phyloP scores from a whole-genome alignment of 257 asterid species.

The Petunia secreta region DNA sequence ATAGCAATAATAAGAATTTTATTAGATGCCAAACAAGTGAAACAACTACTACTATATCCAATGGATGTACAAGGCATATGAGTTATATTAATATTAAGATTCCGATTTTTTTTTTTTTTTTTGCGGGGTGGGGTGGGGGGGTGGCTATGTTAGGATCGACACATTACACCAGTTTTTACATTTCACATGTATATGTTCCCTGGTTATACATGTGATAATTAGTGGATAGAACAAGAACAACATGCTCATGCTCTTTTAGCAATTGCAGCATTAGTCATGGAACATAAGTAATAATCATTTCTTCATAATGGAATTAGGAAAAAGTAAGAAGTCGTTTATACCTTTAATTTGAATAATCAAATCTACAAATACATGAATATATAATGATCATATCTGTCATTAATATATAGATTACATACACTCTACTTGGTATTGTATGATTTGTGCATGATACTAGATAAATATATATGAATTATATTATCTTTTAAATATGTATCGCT shows the following conservation, averaged over 20 bases:
- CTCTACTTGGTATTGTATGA: too few relatives aligned
- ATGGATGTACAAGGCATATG: not conserved
- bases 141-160: not conserved
- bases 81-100: not conserved
- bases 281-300: constrained; percentile 7
- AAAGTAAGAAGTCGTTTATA: not conserved
- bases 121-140: not conserved
- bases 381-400: too few relatives aligned
- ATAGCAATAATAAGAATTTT: too few relatives aligned
- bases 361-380: too few relatives aligned
- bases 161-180: constrained; percentile 3
- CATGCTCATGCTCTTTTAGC: not conserved
- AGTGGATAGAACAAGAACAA: not conserved
- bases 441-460: too few relatives aligned
- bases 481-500: too few relatives aligned
- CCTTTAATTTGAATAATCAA: not conserved
- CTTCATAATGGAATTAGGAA: not conserved
- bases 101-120: not conserved
- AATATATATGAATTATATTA: too few relatives aligned
- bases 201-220: not conserved
- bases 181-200: constrained; percentile 26
- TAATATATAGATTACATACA: too few relatives aligned
- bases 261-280: constrained; percentile 2
- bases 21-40: too few relatives aligned
- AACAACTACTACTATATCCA: too few relatives aligned